Evolutionary conservation across 2,329 filamentous ascomycete genomes (phyloP), one percentile per base, ranked within the genome.

Genomic region (Apiospora hydei): DNA sequence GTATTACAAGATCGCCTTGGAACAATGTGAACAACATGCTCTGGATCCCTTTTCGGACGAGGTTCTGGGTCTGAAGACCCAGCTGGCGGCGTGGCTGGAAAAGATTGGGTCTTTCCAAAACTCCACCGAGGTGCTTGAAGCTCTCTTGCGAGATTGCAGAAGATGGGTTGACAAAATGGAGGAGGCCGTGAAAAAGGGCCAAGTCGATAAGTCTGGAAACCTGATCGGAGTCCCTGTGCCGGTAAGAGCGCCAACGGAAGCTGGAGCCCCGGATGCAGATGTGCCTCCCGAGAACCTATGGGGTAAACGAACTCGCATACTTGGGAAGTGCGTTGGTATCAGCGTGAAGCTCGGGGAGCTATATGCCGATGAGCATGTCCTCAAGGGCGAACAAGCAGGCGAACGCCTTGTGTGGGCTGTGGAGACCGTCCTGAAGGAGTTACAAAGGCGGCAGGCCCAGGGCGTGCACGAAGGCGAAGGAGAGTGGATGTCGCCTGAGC

Each of bases 21-120:
- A 91, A 74, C 87, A 92, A 69, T 94, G 94, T 72, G 85, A 91
- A 69, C 91, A 94, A 78, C 79, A 93, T 69, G 90, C 91, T 0
- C 89, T 99, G 84, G 94, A 98, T 79, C 94, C 94, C 0, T 97
- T 95, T 80, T 95, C 93, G 4, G 93, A 98, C 77, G 95, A 98
- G 80, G 92, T 98, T 46, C 87, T 98, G 76, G 96, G 96, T 11
- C 91, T 98, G 70, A 94, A 95, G 79, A 91, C 98, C 69, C 91
- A 95, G 80, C 87, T 97, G 11, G 91, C 94, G 1, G 88, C 88
- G 13, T 91, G 97, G 87, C 87, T 98, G 74, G 94, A 98, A 82
- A 92, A 92, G 78, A 89, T 94, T 21, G 88, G 91, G 44, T 89
- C 92, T 77, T 91, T 91, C 78, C 86, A 89, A 30, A 89, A 91